Evolutionary conservation across 768 basidiomycete genomes (phyloP), one percentile per base, ranked within the genome.

Genomic region (Xerocomellus chrysenteron): DNA sequence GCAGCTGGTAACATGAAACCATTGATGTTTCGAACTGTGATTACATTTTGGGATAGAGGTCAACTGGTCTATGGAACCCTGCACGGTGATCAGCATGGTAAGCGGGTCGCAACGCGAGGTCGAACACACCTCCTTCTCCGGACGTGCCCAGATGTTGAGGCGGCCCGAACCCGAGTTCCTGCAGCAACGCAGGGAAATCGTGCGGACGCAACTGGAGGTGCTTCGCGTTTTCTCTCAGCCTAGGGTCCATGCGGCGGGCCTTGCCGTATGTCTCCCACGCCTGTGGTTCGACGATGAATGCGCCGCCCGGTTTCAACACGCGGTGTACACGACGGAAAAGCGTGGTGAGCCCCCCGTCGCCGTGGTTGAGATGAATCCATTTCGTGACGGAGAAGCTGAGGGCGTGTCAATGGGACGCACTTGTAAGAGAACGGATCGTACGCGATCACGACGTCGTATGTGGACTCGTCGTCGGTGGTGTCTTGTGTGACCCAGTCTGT

Each of bases 291-390:
- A 97, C 75, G 1, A 95, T 66, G 52, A 95, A 87, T 2, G 70
- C 75, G 4, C 91, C 91, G 0, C 83, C 86, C 0, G 79, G 73
- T n/a, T 71, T 75, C 16, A 97, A 76, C 3, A 81, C 78, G 28
- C 69, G 64, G 59, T 83, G 74, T 0, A 86, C 82, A 41, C 84
- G 82, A 3, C 67, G 73, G 65, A 96, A 95, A 70, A 94, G 92
- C 0, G 60, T 55, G 36, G 69, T 61, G n/a, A 96, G 63, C 0
- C 85, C 93, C 1, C 81, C 80, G 64, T 97, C 94, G 11, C 89
- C 88, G 12, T 78, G 76, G 60, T 94, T 86, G 11, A 96, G 76
- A 70, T 96, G 94, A 32, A 95, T 91, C 94, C 94, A 96, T 72
- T 94, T 96, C 0, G 92, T 84, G 43, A 95, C 73, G 0, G 93